A percentile compares a stretch with the other conserved stretches of the same genome.
phyloP scores from a whole-genome alignment of 176 grass and related monocot species.

The barley (Hordeum vulgare) region MorexV3_pseudomolecules_assembly NC_058523.1:52253135-52253634 shows the following conservation, averaged over 20 bases:
- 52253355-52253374: slow-evolving; percentile 18
- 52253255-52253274: neutral
- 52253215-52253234: neutral
- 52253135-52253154: slow-evolving; percentile 42
- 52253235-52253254: slow-evolving; percentile 9
- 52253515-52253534: slow-evolving; percentile 64
- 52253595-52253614: slow-evolving; percentile 6
- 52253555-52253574: neutral
- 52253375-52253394: neutral
- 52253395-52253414: slow-evolving; percentile 30
- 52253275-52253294: neutral
- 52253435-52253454: neutral
- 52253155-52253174: neutral
- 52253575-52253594: slow-evolving; percentile 29
- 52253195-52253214: slow-evolving; percentile 29
- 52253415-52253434: slow-evolving; percentile 35
- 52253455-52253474: neutral
- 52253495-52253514: slow-evolving; percentile 20
- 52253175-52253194: slow-evolving; percentile 5
- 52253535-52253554: neutral
- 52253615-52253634: slow-evolving; percentile 29
- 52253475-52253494: neutral
- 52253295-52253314: neutral
- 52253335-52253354: slow-evolving; percentile 14
- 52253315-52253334: neutral